Evolutionary conservation across 75 land plant genomes (phyloP).

Genomic region (Sequoia sempervirens): DNA sequence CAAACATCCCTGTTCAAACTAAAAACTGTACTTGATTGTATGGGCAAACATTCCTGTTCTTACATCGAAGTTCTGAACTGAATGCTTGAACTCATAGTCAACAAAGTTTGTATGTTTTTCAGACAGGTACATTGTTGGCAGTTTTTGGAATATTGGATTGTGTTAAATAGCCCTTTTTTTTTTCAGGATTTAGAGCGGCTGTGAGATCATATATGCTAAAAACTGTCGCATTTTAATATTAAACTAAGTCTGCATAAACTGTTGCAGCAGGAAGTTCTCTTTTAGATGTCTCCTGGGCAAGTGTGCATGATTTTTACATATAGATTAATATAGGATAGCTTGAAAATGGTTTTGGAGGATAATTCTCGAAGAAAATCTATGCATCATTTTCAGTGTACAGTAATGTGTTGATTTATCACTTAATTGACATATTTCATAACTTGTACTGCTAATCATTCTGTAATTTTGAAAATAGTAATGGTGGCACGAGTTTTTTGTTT

Average conservation of each 20-base stretch:
- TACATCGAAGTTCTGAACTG: neutral
- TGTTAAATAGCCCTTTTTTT: too few relatives aligned
- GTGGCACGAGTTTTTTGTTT: neutral
- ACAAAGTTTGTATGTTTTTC: neutral
- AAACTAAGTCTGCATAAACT: neutral
- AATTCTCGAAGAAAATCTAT: neutral
- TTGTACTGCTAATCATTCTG: slow-evolving; percentile 3
- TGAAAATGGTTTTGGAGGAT: neutral
- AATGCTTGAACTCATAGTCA: neutral
- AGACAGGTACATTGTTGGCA: neutral
- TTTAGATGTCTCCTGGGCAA: neutral
- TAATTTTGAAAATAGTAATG: neutral
- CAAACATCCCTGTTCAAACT: too few relatives aligned
- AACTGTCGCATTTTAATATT: neutral
- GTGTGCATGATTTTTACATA: neutral
- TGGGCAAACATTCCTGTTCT: neutral
- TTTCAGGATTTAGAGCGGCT: too few relatives aligned
- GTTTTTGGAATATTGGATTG: neutral
- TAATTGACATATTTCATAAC: neutral
- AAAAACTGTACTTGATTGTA: neutral
- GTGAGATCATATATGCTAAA: neutral
- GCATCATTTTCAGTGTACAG: neutral
- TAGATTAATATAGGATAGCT: neutral
- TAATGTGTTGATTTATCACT: neutral
- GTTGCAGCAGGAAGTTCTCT: neutral